Base-by-base conservation (phyloP, 192 early-diverging fungal species). In the Coemansia sp. region DNA sequence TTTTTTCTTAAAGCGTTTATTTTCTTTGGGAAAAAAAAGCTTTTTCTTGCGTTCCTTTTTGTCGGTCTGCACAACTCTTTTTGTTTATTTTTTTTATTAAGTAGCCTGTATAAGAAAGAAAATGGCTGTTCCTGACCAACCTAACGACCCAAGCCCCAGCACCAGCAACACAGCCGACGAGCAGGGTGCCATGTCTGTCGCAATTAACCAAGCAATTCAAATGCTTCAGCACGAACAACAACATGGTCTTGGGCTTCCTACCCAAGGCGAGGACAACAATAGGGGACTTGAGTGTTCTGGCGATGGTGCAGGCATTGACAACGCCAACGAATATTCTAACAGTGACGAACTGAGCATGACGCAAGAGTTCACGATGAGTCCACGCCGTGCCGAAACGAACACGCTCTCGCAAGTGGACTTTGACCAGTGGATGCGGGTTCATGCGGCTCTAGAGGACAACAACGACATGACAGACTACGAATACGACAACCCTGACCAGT, bases 401-500 rank as follows among this genome's bases (percentile, higher is more conserved):
- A 71, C 69, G 8, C 20, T 65, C 13, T 71, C 65, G 9, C 55
- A 61, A 1, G 69, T 65, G 15, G 68, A 67, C 45, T 76, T 76
- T 68, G 75, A 76, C 48, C 62, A 68, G 43, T 76, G 75, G 75
- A 76, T 76, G 75, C 29, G 36, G 5, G n/a, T 25, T 5, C 75
- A 76, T 34, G 75, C 69, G 4, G 55, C 43, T 2, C 59, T 76
- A 0, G 75, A 76, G 0, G 50, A 9, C 22, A 35, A 36, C 17
- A 23, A 48, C 7, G 32, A n/a, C 40, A 50, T 48, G 5, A 9
- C 3, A 9, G 42, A 33, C n/a, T 25, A 65, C 9, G 55, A 33
- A 7, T 23, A 50, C 61, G 23, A 19, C 57, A 17, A 38, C 19
- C 11, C 15, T 9, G 50, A 54, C 14, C 23, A 64, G 13, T 50